phyloP scores from a whole-genome alignment of 2,329 filamentous ascomycete species.

The Penicillium paneum region DNA sequence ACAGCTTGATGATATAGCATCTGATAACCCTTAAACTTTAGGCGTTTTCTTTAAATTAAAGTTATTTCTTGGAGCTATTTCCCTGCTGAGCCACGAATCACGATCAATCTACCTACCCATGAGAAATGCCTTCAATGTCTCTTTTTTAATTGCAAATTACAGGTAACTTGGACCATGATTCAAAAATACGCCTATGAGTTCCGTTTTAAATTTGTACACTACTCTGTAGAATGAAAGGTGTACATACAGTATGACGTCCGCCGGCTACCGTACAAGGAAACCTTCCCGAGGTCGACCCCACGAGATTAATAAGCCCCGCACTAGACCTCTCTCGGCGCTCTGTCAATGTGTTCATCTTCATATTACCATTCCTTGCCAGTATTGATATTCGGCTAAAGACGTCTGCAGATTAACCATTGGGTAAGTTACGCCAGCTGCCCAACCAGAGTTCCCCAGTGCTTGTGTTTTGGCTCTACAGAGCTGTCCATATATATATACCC shows the following conservation, averaged over 20 bases:
- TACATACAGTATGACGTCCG: neutral
- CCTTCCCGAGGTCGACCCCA: neutral
- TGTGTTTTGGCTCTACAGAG: neutral
- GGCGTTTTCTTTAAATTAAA: neutral
- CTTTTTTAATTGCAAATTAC: neutral
- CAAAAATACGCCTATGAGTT: too few species aligned
- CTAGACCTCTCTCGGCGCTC: neutral
- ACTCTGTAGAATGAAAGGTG: neutral
- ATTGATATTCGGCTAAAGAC: neutral
- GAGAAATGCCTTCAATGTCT: too few species aligned
- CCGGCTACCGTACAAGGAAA: neutral
- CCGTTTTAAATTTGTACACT: neutral
- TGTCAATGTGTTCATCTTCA: neutral
- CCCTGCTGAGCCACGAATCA: neutral
- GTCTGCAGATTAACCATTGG: neutral
- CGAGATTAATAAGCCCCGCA: conserved; percentile 22
- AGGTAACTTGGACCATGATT: too few species aligned
- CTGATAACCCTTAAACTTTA: neutral
- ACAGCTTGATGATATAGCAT: neutral
- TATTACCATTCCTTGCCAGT: neutral
- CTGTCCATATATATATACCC: neutral
- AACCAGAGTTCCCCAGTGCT: neutral
- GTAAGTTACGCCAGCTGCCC: neutral
- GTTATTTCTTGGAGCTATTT: neutral
- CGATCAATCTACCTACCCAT: neutral